A percentile compares a stretch with the other conserved stretches of the same genome.
These are phyloP conservation scores for Penicillium griseofulvum DNA, from an alignment of 2,329 filamentous ascomycete species.

Conservation along the genomic window DNA sequence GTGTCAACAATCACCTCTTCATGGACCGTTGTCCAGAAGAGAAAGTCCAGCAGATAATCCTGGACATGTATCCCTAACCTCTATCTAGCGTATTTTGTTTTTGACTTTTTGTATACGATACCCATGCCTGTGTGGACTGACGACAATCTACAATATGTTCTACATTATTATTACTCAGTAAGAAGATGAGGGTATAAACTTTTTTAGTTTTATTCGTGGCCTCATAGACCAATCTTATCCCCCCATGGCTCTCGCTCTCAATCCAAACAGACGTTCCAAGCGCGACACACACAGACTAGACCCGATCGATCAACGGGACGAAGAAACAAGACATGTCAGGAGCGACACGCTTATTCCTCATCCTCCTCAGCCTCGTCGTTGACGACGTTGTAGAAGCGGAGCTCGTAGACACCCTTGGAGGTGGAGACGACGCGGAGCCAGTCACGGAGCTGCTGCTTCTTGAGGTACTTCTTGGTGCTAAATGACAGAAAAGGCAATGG, in stretches of 20 bases:
- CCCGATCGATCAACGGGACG: constrained; percentile 14
- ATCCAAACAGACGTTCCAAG: constrained; percentile 14
- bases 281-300: constrained; percentile 11
- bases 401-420: constrained; percentile 97
- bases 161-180: neutral
- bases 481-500: neutral
- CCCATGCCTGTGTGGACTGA: neutral
- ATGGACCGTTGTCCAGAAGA: neutral
- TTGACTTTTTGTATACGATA: neutral
- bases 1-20: neutral
- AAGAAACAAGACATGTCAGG: constrained; percentile 9
- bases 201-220: constrained; percentile 24
- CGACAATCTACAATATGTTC: neutral
- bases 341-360: constrained; percentile 73
- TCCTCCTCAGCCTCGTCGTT: constrained; percentile 98
- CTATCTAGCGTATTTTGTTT: neutral
- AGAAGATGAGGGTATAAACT: constrained; percentile 21
- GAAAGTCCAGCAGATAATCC: neutral
- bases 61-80: neutral
- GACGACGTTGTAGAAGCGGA: constrained; percentile 99
- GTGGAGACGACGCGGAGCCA: constrained; percentile 99
- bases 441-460: constrained; percentile 99
- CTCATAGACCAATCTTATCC: constrained; percentile 23
- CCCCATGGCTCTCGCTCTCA: constrained; percentile 16
- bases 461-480: constrained; percentile 99